Evolutionary conservation across 2,329 filamentous ascomycete species (phyloP).

Genomic region (Penicillium italicum): DNA sequence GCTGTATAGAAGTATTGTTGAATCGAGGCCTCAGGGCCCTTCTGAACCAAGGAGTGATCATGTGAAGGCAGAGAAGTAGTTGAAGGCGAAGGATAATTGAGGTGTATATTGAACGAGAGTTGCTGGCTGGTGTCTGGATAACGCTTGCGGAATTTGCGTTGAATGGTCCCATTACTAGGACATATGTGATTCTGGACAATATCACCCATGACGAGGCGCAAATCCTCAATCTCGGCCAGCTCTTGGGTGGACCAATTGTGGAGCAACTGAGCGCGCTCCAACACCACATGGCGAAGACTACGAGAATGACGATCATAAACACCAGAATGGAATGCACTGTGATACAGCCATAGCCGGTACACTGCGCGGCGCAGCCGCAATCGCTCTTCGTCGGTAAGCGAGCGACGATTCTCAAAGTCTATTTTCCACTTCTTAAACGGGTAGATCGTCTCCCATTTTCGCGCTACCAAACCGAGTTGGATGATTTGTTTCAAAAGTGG

Average conservation of each 20-base stretch:
- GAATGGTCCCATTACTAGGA: constrained; percentile 58
- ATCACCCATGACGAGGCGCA: constrained; percentile 54
- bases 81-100: constrained; percentile 45
- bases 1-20: constrained; percentile 25
- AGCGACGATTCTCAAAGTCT: constrained; percentile 54
- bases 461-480: constrained; percentile 52
- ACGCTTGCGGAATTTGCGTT: constrained; percentile 57
- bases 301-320: constrained; percentile 51
- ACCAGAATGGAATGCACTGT: constrained; percentile 56
- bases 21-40: constrained; percentile 1
- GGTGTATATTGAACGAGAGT: constrained; percentile 52
- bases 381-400: constrained; percentile 50
- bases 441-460: constrained; percentile 59
- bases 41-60: constrained; percentile 7
- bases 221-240: constrained; percentile 58
- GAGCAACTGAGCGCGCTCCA: constrained; percentile 54
- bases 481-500: constrained; percentile 56
- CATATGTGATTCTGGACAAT: constrained; percentile 57
- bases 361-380: constrained; percentile 54
- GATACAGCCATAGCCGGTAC: constrained; percentile 60
- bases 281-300: constrained; percentile 44
- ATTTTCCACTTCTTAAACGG: constrained; percentile 61
- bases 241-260: constrained; percentile 57
- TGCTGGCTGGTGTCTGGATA: constrained; percentile 50
- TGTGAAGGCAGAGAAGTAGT: constrained; percentile 2